Base-by-base conservation (phyloP, 257 asterid genomes). In the Solanum sparsipilum region DNA sequence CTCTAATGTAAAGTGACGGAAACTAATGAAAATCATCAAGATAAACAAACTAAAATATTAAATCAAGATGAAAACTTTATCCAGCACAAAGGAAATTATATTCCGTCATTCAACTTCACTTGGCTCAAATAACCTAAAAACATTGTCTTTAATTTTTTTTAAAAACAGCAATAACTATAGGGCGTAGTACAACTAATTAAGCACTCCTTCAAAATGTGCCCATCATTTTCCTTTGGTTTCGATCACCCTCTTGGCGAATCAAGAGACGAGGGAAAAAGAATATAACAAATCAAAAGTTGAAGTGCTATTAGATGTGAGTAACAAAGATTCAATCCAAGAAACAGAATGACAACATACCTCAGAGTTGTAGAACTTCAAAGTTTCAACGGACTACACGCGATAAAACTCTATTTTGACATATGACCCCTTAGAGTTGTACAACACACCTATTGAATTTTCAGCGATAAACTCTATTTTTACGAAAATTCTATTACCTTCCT, bases 191-290 rank as follows among this genome's bases (percentile, higher is more conserved):
- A 48, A 34, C 41, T 46, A 20, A 81, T 10, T 29, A 65, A 70
- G 36, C 84, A 85, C 63, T 72, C 25, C 13, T 44, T 32, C 65
- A 48, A 38, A 36, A 74, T 36, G 16, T 63, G 65, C 32, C 58
- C 4, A 34, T 92, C 92, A 94, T 7, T 86, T 90, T n/a, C 92
- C 91, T 89, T 92, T 94, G n/a, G 94, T 39, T 18, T 96, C 98
- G 3, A 97, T 97, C 90, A 96, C 98, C 87, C 92, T 96, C 90
- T 88, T 94, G 27, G 99, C 99, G 98, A 89, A 97, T 93, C 99
- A 95, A 94, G 18, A 60, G 15, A 76, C 20, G 3, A 12, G 35
- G 20, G 63, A 71, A 60, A 85, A 10, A 92, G 35, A n/a, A 32
- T 73, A 25, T 29, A 79, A 32, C 70, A 84, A 27, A 65, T 8